Evolutionary conservation across 495 filamentous ascomycete species (phyloP).

Genomic region (Aspergillus ellipticus): DNA sequence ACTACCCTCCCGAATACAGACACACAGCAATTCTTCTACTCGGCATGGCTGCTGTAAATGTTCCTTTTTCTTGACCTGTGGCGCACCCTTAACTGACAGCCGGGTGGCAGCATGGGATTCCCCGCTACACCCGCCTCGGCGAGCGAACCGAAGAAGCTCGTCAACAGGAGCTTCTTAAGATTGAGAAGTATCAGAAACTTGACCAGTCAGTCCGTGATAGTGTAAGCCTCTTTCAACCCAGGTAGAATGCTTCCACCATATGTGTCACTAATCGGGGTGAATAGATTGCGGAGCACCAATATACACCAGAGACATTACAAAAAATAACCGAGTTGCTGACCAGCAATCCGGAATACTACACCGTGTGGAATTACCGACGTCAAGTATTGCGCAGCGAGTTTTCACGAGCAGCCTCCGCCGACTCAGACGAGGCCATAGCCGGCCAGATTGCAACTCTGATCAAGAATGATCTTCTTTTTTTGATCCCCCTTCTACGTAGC

Average conservation of each 20-base stretch:
- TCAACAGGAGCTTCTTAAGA: slow-evolving; percentile 68
- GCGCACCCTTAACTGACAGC: slow-evolving; percentile 12
- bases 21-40: not conserved
- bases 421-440: slow-evolving; percentile 15
- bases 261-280: slow-evolving; percentile 2
- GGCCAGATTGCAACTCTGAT: slow-evolving; percentile 46
- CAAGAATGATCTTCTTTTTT: slow-evolving; percentile 71
- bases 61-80: not conserved
- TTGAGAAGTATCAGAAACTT: slow-evolving; percentile 70
- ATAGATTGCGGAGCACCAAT: slow-evolving; percentile 55
- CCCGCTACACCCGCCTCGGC: slow-evolving; percentile 53
- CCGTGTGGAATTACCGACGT: slow-evolving; percentile 94
- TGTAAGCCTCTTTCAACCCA: slow-evolving; percentile 33
- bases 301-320: slow-evolving; percentile 61
- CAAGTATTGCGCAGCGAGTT: slow-evolving; percentile 53
- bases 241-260: not conserved
- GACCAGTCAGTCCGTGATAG: slow-evolving; percentile 60
- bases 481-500: slow-evolving; percentile 75
- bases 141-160: slow-evolving; percentile 60
- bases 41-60: slow-evolving; percentile 50
- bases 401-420: slow-evolving; percentile 19
- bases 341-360: slow-evolving; percentile 96
- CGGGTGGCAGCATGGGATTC: slow-evolving; percentile 67
- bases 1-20: not conserved
- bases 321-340: slow-evolving; percentile 77